Conservation (phyloP, 495 filamentous ascomycete species). For the Penicillium canariense region DNA sequence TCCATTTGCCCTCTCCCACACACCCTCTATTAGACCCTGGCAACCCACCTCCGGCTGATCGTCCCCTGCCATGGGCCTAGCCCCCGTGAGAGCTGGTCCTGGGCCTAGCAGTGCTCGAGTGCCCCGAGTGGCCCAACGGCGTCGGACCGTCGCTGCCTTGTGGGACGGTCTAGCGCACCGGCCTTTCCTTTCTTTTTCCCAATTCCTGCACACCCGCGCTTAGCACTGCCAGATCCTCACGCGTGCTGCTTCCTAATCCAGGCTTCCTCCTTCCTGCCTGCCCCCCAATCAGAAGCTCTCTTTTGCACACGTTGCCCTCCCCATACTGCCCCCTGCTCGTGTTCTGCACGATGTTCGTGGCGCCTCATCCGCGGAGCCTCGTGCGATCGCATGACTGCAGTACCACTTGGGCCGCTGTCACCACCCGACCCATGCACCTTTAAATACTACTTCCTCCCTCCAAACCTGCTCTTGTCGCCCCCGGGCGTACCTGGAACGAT, state of each 20-base stretch:
- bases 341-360: slow-evolving; percentile 13
- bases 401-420: slow-evolving; percentile 11
- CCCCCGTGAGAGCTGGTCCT: neutral
- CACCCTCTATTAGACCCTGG: neutral
- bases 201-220: slow-evolving; percentile 26
- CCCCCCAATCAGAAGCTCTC: slow-evolving; percentile 18
- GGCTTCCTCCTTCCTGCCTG: neutral
- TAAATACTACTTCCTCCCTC: slow-evolving; percentile 8
- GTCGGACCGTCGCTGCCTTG: neutral
- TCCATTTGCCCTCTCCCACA: neutral
- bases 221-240: slow-evolving; percentile 13
- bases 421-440: neutral
- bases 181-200: slow-evolving; percentile 14
- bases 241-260: slow-evolving; percentile 4
- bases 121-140: neutral
- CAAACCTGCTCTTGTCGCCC: slow-evolving; percentile 16
- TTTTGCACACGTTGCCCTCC: slow-evolving; percentile 16
- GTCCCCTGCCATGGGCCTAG: slow-evolving; percentile 19
- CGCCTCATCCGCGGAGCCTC: slow-evolving; percentile 24
- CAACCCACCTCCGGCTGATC: slow-evolving; percentile 20
- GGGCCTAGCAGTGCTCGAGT: neutral
- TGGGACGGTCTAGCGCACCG: slow-evolving; percentile 14
- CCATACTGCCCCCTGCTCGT: no score
- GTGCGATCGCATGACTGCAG: slow-evolving; percentile 22
- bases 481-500: slow-evolving; percentile 19